A percentile compares a stretch with the other conserved stretches of the same genome.
Conservation (phyloP, 2,329 filamentous ascomycete genomes). For the Aspergillus sp. region DNA sequence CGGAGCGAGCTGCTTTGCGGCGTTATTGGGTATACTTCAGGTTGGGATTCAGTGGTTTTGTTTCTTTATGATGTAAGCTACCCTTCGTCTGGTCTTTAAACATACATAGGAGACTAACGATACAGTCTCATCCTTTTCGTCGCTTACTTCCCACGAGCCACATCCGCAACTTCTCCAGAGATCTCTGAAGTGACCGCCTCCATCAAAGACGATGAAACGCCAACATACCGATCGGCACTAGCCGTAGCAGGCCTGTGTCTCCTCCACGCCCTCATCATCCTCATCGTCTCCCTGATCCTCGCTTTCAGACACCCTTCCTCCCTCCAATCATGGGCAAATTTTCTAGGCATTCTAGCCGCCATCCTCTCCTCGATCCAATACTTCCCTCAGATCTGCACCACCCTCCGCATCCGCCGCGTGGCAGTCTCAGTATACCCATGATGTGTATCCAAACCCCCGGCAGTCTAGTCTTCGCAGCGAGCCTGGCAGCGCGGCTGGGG, state of each 20-base stretch:
- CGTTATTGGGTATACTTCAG: conserved; percentile 79
- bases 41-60: conserved; percentile 87
- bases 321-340: conserved; percentile 73
- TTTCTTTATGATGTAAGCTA: conserved; percentile 77
- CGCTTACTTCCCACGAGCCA: conserved; percentile 72
- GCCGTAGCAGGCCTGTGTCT: conserved; percentile 65
- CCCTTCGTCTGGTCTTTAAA: neutral
- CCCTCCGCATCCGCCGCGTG: conserved; percentile 73
- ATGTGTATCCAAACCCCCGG: conserved; percentile 98
- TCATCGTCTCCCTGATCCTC: conserved; percentile 58
- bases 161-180: conserved; percentile 41
- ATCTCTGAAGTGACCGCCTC: conserved; percentile 25
- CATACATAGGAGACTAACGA: neutral
- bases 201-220: conserved; percentile 40
- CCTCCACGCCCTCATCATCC: conserved; percentile 62
- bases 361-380: conserved; percentile 81
- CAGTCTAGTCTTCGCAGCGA: conserved; percentile 79
- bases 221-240: conserved; percentile 71
- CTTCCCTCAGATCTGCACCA: conserved; percentile 89
- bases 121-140: conserved; percentile 82
- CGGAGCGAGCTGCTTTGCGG: conserved; percentile 73
- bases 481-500: conserved; percentile 71
- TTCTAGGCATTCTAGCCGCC: conserved; percentile 71
- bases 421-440: conserved; percentile 90
- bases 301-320: conserved; percentile 54